Evolutionary conservation across 768 basidiomycete genomes (phyloP), one percentile per base, ranked within the genome.

Genomic region (Tremella yokohamensis): DNA sequence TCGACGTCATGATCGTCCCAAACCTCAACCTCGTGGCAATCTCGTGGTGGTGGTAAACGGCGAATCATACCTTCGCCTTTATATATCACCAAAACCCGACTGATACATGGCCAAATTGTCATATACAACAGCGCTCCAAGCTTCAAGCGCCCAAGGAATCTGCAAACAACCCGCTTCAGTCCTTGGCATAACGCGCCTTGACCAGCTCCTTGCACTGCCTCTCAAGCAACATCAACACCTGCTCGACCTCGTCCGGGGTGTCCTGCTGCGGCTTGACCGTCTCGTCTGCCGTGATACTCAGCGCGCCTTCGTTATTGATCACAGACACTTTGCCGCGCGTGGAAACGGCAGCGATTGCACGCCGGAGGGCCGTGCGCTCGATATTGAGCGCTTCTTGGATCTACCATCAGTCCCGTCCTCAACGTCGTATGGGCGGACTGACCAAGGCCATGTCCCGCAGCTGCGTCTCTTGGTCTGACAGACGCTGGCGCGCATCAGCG

Each of bases 361-460:
- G n/a, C 11, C 56, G 59, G 13, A 64, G 57, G n/a, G 66, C 66
- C 2, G 60, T 49, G 4, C 38, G 24, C 49, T 67, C 57, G 38
- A 67, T 60, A 9, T 52, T 52, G 40, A 52, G 49, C 4, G 51
- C 34, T 39, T 64, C 62, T 19, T 50, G 54, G n/a, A 56, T 42
- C 63, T 64, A 26, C 19, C 16, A 9, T 34, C 37, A 54, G 8
- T 7, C 8, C n/a, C 18, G 15, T 2, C n/a, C 3, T n/a, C 20
- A 40, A 11, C 24, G 40, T 34, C 39, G 26, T 16, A 48, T 16
- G 9, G 20, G 44, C 8, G 8, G 26, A 56, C 68, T 50, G 16
- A 72, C 70, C 64, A 69, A 39, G 16, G 63, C 54, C 7, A 63
- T 45, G n/a, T 65, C 59, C 34, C 52, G 29, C 45, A 67, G 39